Base-by-base conservation (phyloP, 352 stramenopile genomes). In the Thalassiosira livingstoniorum region DNA sequence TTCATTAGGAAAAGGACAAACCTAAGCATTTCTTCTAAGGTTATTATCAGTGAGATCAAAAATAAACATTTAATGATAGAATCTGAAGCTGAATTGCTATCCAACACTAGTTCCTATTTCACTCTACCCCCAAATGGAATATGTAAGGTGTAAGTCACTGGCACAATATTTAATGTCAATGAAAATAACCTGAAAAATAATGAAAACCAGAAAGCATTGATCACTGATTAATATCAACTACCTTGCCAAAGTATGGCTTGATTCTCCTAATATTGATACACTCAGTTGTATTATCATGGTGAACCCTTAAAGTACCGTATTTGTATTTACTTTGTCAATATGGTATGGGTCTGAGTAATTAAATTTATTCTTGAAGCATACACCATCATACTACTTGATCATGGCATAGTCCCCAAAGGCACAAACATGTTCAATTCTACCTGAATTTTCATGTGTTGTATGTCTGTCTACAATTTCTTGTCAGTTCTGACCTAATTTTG, bases 401-500 rank as follows among this genome's bases (percentile, higher is more conserved):
- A n/a, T n/a, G n/a, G n/a, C n/a, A n/a, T n/a, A n/a, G n/a, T n/a
- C n/a, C 51, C 34, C 60, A 32, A 68, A 13, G 1, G 1, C 10
- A 32, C 54, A 68, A 31, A 31, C 60, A 34, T 51, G 54, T 54
- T 53, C 60, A 0, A 34, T 29, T 13, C 18, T 3, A 5, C 11
- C 3, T 32, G 51, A 34, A 53, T 68, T 68, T 34, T 53, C 2
- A 37, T 3, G 23, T 2, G 25, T 21, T 0, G 21, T 53, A 25
- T 58, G 11, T 5, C 34, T 51, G 29, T 53, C 21, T 45, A 25
- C 23, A 29, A 58, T 11, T 58, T 11, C 11, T 68, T 51, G 63
- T 42, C 68, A 68, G 4, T 61, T 4, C 15, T 58, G 2, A 42
- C 39, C 25, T 45, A 85, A 79, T 39, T 42, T 34, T 47, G 53